Percentiles rank a stretch among this genome's conserved stretches.
phyloP scores from a whole-genome alignment of 352 stramenopile species.

The Pythium periplocum region DNA sequence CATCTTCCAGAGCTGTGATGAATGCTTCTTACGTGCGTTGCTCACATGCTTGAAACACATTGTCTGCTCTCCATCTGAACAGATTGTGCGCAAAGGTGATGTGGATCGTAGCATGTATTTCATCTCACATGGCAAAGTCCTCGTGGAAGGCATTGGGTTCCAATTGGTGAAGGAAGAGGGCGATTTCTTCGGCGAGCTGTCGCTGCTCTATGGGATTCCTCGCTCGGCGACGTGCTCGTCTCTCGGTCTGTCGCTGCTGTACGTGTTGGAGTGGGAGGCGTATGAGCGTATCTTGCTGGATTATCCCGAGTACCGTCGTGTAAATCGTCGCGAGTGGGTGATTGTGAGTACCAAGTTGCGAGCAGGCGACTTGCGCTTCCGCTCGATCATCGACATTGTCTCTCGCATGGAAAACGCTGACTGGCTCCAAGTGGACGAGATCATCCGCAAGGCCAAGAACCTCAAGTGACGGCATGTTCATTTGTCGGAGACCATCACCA shows the following conservation, averaged over 20 bases:
- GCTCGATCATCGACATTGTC: constrained; percentile 61
- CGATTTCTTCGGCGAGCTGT: constrained; percentile 75
- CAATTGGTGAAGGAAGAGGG: constrained; percentile 72
- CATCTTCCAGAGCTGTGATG: constrained; percentile 63
- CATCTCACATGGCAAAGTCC: constrained; percentile 51
- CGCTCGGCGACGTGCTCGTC: constrained; percentile 68
- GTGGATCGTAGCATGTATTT: constrained; percentile 76
- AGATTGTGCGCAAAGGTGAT: constrained; percentile 60
- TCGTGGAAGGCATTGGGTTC: constrained; percentile 56
- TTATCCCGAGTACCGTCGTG: constrained; percentile 66
- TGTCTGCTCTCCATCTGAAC: constrained; percentile 54
- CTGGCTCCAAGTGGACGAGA: constrained; percentile 58
- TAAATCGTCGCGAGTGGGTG: constrained; percentile 74
- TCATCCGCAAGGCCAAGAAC: constrained; percentile 68
- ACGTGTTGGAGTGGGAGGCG: constrained; percentile 70
- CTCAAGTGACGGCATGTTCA: constrained; percentile 24
- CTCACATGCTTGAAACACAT: constrained; percentile 61
- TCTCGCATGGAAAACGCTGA: constrained; percentile 55
- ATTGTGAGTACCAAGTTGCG: constrained; percentile 61
- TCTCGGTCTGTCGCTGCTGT: constrained; percentile 62
- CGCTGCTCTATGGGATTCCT: constrained; percentile 68
- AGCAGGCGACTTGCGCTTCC: constrained; percentile 57
- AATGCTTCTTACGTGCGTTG: constrained; percentile 56
- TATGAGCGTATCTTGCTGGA: constrained; percentile 66
- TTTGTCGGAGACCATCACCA: too few relatives aligned